Evolutionary conservation across 2,329 filamentous ascomycete genomes (phyloP), one percentile per base, ranked within the genome.

Genomic region (Chaetothyriales sp.): DNA sequence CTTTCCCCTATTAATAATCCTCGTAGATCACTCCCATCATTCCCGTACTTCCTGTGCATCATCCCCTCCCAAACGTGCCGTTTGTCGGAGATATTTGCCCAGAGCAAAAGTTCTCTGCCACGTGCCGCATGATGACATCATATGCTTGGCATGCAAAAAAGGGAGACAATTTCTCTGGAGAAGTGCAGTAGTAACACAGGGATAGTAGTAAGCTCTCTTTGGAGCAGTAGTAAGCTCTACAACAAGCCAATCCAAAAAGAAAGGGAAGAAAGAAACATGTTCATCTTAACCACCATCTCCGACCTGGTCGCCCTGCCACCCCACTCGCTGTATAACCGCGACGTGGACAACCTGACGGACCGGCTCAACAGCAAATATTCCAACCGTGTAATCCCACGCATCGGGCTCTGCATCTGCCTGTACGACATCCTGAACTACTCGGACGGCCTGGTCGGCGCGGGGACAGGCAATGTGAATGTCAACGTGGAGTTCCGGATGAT

Each of bases 301-400:
- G 92, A 98, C 72, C 76, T 98, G 60, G 87, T 98, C 59, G 86
- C 94, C 69, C 93, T 98, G 69, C 77, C 79, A 28, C 92, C 92
- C 1, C 79, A 86, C 62, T 86, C 95, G 64, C 95, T 96, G 64
- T 77, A 81, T 54, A 92, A 92, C 67, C 75, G 80, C 54, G 55
- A 58, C 49, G 77, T 80, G 28, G 78, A 88, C 56, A 87, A 88
- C 1, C 86, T 98, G 56, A 88, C 95, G 68, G 89, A 98, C 70
- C 92, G 92, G 62, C 92, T 98, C 70, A 96, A 98, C 66, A 77
- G 81, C 56, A 98, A 98, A 70, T 98, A 95, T 68, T 81, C 90
- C 53, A 95, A 98, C 70, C 92, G 90, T 69, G 22, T 88, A 19
- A 87, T 98, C 55, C 90, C 95, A 65, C 92, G 92, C 63, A 82